Conservation (phyloP, 2,329 filamentous ascomycete species). For the Alternaria brassicicola region DNA sequence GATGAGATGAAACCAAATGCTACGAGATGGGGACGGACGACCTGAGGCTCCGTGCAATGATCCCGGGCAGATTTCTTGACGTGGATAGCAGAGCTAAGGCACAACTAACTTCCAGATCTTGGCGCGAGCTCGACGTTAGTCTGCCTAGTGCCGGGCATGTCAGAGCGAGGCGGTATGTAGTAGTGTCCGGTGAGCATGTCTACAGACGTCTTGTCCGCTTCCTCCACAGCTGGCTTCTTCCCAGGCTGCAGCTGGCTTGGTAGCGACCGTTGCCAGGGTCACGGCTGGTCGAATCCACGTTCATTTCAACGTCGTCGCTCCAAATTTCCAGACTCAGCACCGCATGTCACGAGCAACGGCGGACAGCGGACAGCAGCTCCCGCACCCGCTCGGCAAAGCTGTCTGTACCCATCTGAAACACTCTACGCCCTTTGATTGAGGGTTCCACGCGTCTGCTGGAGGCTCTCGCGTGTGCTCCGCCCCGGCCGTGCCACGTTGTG, state of each 20-base stretch:
- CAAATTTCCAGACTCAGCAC: slow-evolving; percentile 15
- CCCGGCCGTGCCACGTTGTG: slow-evolving; percentile 31
- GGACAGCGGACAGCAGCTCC: slow-evolving; percentile 24
- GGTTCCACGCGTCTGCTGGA: slow-evolving; percentile 41
- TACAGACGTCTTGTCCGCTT: neutral
- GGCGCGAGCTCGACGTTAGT: slow-evolving; percentile 15
- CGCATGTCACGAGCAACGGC: slow-evolving; percentile 14
- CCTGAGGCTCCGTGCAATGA: slow-evolving; percentile 36
- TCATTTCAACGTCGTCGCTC: slow-evolving; percentile 2
- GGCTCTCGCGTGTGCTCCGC: slow-evolving; percentile 39
- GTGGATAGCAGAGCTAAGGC: slow-evolving; percentile 40
- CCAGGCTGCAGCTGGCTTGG: neutral
- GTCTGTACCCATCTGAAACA: slow-evolving; percentile 43
- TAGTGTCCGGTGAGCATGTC: neutral
- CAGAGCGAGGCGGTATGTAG: slow-evolving; percentile 3
- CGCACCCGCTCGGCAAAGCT: slow-evolving; percentile 25
- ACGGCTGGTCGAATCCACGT: neutral
- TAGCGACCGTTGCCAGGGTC: neutral
- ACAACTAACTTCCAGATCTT: slow-evolving; percentile 17
- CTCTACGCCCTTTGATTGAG: slow-evolving; percentile 28
- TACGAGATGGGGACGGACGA: slow-evolving; percentile 35
- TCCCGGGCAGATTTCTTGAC: slow-evolving; percentile 39
- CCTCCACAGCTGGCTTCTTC: neutral
- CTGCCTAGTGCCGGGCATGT: slow-evolving; percentile 9
- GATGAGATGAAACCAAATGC: slow-evolving; percentile 34